Evolutionary conservation across 139 green algal genomes (phyloP).

Genomic region (Coelastrella sp.): DNA sequence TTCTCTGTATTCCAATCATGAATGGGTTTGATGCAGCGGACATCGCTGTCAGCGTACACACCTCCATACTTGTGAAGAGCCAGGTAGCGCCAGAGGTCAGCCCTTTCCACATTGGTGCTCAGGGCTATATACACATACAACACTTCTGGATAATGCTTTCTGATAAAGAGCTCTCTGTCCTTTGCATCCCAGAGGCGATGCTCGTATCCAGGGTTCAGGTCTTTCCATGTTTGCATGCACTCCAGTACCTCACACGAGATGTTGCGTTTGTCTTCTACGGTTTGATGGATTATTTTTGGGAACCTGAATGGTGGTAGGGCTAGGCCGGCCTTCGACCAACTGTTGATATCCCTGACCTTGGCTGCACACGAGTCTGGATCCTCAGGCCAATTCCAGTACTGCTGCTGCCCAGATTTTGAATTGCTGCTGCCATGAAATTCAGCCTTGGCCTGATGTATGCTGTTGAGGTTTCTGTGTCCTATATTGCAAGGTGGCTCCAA

Average conservation of each 20-base stretch:
- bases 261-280: conserved; percentile 42
- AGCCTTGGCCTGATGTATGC: conserved; percentile 13
- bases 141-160: conserved; percentile 14
- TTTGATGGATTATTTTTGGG: conserved; percentile 33
- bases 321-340: not conserved
- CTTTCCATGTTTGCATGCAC: conserved; percentile 32
- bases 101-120: conserved; percentile 36
- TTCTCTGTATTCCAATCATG: conserved; percentile 25
- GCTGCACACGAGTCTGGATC: conserved; percentile 9
- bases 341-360: conserved; percentile 22
- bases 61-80: conserved; percentile 37
- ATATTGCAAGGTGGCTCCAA: conserved; percentile 9
- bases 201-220: conserved; percentile 37
- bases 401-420: not conserved
- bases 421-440: conserved; percentile 8
- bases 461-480: conserved; percentile 7
- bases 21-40: conserved; percentile 43
- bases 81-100: conserved; percentile 50
- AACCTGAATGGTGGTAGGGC: not conserved
- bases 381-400: not conserved
- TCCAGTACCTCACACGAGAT: conserved; percentile 36
- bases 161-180: not conserved
- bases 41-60: conserved; percentile 45
- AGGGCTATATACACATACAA: not conserved
- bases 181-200: conserved; percentile 20